phyloP scores from a whole-genome alignment of 805 yeast genomes.

The Kodamaea laetipori region DNA sequence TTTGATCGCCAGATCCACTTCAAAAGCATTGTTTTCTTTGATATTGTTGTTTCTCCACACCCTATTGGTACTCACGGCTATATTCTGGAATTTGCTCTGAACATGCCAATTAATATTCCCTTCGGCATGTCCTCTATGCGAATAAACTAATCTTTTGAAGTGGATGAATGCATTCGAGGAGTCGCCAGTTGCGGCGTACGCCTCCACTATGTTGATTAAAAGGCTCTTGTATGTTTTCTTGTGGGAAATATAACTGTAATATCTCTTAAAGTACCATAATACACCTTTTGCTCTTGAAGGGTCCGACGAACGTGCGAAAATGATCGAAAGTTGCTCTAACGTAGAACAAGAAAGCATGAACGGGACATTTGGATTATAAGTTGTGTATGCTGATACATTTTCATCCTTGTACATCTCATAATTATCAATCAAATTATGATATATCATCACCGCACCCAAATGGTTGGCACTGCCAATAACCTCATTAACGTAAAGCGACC shows the following conservation, averaged over 20 bases:
- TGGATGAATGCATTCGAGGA: conserved; percentile 21
- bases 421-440: conserved; percentile 39
- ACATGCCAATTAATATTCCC: conserved; percentile 11
- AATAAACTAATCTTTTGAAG: conserved; percentile 24
- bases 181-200: conserved; percentile 26
- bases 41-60: conserved; percentile 29
- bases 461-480: conserved; percentile 28
- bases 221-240: conserved; percentile 30
- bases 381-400: conserved; percentile 13
- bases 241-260: conserved; percentile 38
- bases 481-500: conserved; percentile 32
- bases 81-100: conserved; percentile 13
- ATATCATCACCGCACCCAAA: conserved; percentile 35
- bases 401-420: conserved; percentile 18
- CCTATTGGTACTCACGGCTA: conserved; percentile 19
- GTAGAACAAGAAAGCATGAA: conserved; percentile 34
- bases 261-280: conserved; percentile 37
- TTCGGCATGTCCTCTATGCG: conserved; percentile 20
- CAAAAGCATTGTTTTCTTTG: conserved; percentile 15
- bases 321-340: conserved; percentile 28
- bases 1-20: conserved; percentile 10
- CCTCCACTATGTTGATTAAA: conserved; percentile 32
- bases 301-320: conserved; percentile 32
- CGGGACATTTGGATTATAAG: conserved; percentile 27
- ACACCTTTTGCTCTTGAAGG: conserved; percentile 32